Evolutionary conservation across 2,329 filamentous ascomycete species (phyloP).

Genomic region (Mariannaea sp.): DNA sequence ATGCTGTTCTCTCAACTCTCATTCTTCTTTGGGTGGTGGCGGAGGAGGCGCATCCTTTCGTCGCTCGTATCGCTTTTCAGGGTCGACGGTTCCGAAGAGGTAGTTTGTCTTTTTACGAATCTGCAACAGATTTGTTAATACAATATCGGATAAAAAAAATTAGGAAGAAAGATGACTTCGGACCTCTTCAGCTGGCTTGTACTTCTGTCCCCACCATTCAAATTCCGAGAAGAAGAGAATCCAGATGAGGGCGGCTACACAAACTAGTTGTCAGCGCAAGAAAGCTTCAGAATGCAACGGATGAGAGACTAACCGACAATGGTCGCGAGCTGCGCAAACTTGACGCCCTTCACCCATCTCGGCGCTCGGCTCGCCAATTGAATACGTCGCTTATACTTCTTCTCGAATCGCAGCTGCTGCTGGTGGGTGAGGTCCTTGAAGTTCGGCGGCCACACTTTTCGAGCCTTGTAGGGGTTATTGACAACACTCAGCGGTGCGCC

Average conservation of each 20-base stretch:
- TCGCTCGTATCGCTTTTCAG: constrained; percentile 50
- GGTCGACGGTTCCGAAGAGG: constrained; percentile 48
- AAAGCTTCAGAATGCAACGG: background rate
- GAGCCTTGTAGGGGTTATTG: constrained; percentile 65
- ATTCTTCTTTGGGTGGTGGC: constrained; percentile 31
- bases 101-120: constrained; percentile 45
- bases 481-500: constrained; percentile 44
- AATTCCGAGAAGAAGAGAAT: constrained; percentile 51
- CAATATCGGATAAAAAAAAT: background rate
- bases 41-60: constrained; percentile 45
- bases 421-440: constrained; percentile 70
- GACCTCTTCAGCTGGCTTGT: constrained; percentile 51
- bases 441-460: constrained; percentile 79
- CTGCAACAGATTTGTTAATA: constrained; percentile 36
- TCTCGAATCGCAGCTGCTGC: constrained; percentile 78
- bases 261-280: constrained; percentile 20
- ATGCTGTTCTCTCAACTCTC: constrained; percentile 36
- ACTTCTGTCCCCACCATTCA: constrained; percentile 50
- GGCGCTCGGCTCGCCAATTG: constrained; percentile 65
- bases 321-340: constrained; percentile 65
- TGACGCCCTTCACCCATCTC: constrained; percentile 66
- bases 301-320: constrained; percentile 53
- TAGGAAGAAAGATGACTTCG: constrained; percentile 5
- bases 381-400: constrained; percentile 74
- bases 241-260: constrained; percentile 44